These are phyloP conservation scores for Lactarius vividus DNA, from an alignment of 768 basidiomycete genomes.

Conservation along the genomic window DNA sequence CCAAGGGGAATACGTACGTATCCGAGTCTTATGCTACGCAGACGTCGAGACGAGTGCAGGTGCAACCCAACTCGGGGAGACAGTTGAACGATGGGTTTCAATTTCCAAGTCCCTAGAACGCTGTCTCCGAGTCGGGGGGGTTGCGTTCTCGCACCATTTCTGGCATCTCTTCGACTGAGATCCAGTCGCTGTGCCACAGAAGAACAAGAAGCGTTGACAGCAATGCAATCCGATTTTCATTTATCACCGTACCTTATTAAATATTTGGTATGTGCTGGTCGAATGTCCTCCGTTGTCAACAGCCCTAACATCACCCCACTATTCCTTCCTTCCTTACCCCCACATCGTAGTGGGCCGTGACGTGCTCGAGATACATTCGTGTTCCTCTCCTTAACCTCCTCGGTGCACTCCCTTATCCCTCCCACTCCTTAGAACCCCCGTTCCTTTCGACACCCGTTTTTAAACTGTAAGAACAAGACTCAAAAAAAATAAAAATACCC, in stretches of 20 bases:
- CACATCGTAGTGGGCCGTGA: not conserved
- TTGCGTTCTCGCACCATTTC: not conserved
- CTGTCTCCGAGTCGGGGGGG: not conserved
- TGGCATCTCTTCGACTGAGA: not conserved
- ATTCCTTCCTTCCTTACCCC: not conserved
- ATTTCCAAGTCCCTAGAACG: not conserved
- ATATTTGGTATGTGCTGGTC: not conserved
- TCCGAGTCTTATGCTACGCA: no score
- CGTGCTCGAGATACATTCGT: not conserved
- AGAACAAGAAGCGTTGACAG: not conserved
- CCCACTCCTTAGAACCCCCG: slow-evolving; percentile 5
- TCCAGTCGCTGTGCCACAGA: not conserved
- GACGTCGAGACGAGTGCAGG: not conserved
- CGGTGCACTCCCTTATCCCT: not conserved
- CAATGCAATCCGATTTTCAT: not conserved
- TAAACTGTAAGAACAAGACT: not conserved
- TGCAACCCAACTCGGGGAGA: not conserved
- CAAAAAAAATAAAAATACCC: not conserved
- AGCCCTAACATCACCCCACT: not conserved
- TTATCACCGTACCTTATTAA: not conserved
- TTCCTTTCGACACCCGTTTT: slow-evolving; percentile 13
- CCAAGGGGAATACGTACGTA: not conserved
- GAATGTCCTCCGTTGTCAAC: not conserved
- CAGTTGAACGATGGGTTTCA: not conserved
- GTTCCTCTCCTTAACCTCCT: not conserved